phyloP scores from a whole-genome alignment of 352 stramenopile genomes.

The Globisporangium yorkense region DNA sequence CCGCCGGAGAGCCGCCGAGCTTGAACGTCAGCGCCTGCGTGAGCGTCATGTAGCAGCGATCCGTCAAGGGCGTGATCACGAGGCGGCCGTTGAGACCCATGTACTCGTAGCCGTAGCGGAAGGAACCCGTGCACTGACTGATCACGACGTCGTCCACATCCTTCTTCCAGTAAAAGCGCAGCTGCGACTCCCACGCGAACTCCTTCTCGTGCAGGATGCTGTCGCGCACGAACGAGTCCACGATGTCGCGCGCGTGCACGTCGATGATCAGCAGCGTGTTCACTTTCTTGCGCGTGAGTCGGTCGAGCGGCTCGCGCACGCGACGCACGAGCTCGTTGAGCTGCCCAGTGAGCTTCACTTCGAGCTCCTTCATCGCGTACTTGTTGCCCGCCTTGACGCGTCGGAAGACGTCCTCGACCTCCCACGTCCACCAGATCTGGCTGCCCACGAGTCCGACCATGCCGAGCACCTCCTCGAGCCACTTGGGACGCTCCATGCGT shows the following conservation, averaged over 20 bases:
- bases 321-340: conserved; percentile 89
- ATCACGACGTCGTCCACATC: conserved; percentile 89
- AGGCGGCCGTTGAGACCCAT: conserved; percentile 90
- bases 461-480: conserved; percentile 86
- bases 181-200: conserved; percentile 88
- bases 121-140: conserved; percentile 88
- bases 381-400: conserved; percentile 88
- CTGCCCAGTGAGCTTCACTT: conserved; percentile 85
- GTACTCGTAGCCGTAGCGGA: conserved; percentile 93
- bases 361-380: conserved; percentile 92
- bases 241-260: conserved; percentile 87
- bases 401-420: conserved; percentile 92
- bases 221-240: conserved; percentile 87
- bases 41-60: conserved; percentile 93
- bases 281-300: conserved; percentile 88
- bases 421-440: conserved; percentile 94
- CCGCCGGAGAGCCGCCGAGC: conserved; percentile 84
- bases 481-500: conserved; percentile 74
- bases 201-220: conserved; percentile 89
- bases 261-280: conserved; percentile 91
- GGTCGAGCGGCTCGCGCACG: conserved; percentile 84
- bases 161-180: conserved; percentile 90
- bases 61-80: conserved; percentile 91
- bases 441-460: conserved; percentile 91
- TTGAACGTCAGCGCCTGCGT: conserved; percentile 92